These are phyloP conservation scores for Daldinia eschscholtzii DNA, from an alignment of 2,329 filamentous ascomycete genomes.

Conservation along the genomic window DNA sequence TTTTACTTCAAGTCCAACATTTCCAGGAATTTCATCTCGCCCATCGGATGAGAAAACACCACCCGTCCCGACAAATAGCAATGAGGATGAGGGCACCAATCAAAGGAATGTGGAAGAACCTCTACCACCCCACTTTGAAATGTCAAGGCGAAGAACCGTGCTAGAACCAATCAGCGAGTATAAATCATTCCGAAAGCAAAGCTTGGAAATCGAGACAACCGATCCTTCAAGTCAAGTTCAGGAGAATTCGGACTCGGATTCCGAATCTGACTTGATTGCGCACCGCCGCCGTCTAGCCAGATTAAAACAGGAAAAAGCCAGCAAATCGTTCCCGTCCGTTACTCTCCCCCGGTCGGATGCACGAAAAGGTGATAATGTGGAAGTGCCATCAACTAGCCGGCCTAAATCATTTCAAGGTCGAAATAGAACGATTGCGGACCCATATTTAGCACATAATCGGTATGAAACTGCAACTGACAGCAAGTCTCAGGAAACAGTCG, in stretches of 20 bases:
- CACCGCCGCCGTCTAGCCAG: constrained; percentile 48
- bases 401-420: constrained; percentile 30
- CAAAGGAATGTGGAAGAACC: constrained; percentile 38
- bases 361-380: constrained; percentile 44
- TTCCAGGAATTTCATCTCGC: constrained; percentile 43
- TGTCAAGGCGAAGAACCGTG: constrained; percentile 30
- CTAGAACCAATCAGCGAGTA: constrained; percentile 51
- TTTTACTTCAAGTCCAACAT: constrained; percentile 58
- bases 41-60: constrained; percentile 39
- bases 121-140: constrained; percentile 33
- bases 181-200: constrained; percentile 42
- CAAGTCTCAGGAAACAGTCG: constrained; percentile 51
- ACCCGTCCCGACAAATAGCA: constrained; percentile 34
- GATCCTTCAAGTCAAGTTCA: constrained; percentile 39
- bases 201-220: constrained; percentile 25
- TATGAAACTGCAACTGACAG: constrained; percentile 37
- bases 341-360: constrained; percentile 42
- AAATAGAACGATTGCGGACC: constrained; percentile 27
- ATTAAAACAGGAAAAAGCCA: constrained; percentile 47
- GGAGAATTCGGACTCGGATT: constrained; percentile 47
- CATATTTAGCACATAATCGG: constrained; percentile 35
- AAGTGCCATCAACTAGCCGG: constrained; percentile 52
- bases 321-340: constrained; percentile 48
- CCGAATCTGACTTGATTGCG: constrained; percentile 44
- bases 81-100: constrained; percentile 20